Evolutionary conservation across 2,329 filamentous ascomycete species (phyloP).

Genomic region (Ophiognomonia clavigignenti-juglandacearum): DNA sequence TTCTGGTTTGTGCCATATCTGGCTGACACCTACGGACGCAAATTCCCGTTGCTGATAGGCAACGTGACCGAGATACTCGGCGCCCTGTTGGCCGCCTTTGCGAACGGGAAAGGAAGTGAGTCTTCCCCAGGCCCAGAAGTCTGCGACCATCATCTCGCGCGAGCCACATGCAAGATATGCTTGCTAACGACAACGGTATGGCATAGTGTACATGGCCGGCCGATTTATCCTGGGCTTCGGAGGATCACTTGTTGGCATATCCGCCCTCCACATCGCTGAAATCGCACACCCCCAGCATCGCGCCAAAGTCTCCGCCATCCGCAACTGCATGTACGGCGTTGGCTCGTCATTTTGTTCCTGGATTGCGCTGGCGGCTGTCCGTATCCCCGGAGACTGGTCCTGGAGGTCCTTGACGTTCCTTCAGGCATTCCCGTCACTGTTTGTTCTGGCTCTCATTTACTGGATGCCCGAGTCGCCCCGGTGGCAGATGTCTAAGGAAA

Average conservation of each 20-base stretch:
- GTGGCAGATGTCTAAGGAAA: slow-evolving; percentile 60
- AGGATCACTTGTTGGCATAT: slow-evolving; percentile 30
- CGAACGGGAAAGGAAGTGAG: slow-evolving; percentile 38
- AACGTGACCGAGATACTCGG: slow-evolving; percentile 43
- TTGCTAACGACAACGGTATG: slow-evolving; percentile 11
- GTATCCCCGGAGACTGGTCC: not conserved
- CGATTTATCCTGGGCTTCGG: slow-evolving; percentile 64
- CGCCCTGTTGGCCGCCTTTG: slow-evolving; percentile 36
- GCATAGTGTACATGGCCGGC: slow-evolving; percentile 51
- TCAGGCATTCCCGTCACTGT: slow-evolving; percentile 27
- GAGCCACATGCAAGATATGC: too few relatives aligned
- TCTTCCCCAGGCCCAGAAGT: too few relatives aligned
- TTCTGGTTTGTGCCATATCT: slow-evolving; percentile 41
- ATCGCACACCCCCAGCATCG: slow-evolving; percentile 66
- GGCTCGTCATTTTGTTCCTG: slow-evolving; percentile 1
- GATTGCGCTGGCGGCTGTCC: slow-evolving; percentile 5
- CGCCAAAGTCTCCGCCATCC: slow-evolving; percentile 59
- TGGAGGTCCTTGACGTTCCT: slow-evolving; percentile 13
- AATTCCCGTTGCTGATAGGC: slow-evolving; percentile 37
- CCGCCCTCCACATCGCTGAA: slow-evolving; percentile 56
- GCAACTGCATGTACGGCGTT: slow-evolving; percentile 53
- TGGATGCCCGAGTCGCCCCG: slow-evolving; percentile 64
- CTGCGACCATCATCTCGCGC: too few relatives aligned
- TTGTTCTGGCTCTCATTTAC: slow-evolving; percentile 61
- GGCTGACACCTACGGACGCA: slow-evolving; percentile 38